phyloP scores from a whole-genome alignment of 352 stramenopile genomes.

The Phytophthora foliorum region DNA sequence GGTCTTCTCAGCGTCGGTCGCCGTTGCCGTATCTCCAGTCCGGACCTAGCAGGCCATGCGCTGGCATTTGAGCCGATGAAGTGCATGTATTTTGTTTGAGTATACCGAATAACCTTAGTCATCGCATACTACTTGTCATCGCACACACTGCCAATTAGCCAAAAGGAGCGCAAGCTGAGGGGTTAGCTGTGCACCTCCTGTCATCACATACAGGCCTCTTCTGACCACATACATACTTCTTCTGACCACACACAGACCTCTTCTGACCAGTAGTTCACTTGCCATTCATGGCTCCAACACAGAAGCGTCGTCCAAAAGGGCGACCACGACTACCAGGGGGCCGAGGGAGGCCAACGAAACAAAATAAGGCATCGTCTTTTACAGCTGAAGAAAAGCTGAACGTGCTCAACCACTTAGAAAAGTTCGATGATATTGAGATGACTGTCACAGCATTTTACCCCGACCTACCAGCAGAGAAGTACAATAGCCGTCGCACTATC shows the following conservation, averaged over 20 bases:
- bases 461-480: neutral
- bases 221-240: too few species aligned
- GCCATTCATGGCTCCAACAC: slow-evolving; percentile 11
- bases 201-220: neutral
- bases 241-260: too few species aligned
- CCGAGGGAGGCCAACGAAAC: neutral
- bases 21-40: too few species aligned
- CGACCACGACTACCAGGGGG: neutral
- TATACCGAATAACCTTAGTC: too few species aligned
- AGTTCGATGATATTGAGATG: neutral
- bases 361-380: neutral
- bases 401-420: neutral
- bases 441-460: slow-evolving; percentile 6
- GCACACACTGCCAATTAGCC: too few species aligned
- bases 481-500: neutral
- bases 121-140: too few species aligned
- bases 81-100: too few species aligned
- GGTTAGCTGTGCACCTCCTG: neutral
- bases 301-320: slow-evolving; percentile 6
- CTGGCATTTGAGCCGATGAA: too few species aligned
- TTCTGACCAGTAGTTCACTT: slow-evolving; percentile 6
- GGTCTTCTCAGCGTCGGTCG: too few species aligned
- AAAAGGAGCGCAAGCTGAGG: too few species aligned
- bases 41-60: too few species aligned
- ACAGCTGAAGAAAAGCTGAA: neutral